A percentile compares a stretch with the other conserved stretches of the same genome.
Evolutionary conservation across 306 rosid genomes (phyloP).

Genomic region (Begonia masoniana): DNA sequence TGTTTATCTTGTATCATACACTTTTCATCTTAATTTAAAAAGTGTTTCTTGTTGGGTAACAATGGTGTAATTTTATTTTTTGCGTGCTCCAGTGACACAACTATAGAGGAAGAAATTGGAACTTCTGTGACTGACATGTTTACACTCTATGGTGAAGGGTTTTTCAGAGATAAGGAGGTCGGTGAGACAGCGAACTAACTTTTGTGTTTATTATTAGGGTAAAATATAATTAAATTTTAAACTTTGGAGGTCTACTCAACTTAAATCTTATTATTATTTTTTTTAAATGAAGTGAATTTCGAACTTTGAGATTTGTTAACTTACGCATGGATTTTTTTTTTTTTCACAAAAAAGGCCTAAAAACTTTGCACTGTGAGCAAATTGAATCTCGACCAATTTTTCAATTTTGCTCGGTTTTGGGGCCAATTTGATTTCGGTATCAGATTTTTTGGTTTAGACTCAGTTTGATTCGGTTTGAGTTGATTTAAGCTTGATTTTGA

Average conservation of each 20-base stretch:
- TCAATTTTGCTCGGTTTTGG: neutral
- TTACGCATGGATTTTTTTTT: too few relatives aligned
- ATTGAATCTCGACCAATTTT: too few relatives aligned
- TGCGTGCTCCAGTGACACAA: conserved; percentile 46
- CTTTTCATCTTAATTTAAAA: too few relatives aligned
- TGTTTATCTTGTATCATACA: too few relatives aligned
- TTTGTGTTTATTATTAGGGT: conserved; percentile 3
- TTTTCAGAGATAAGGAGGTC: conserved; percentile 88
- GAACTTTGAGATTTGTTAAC: neutral
- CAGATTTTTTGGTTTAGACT: neutral
- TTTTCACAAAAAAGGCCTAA: too few relatives aligned
- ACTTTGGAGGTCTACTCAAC: neutral
- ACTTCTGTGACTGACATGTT: conserved; percentile 75
- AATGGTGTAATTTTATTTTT: neutral
- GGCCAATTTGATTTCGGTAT: conserved; percentile 4
- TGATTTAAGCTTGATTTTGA: too few relatives aligned
- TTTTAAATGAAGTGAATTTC: neutral
- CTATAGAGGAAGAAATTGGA: conserved; percentile 68
- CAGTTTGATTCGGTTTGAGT: too few relatives aligned
- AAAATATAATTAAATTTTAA: neutral
- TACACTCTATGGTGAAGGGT: conserved; percentile 62
- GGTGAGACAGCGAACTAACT: conserved; percentile 17
- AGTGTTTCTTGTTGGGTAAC: too few relatives aligned
- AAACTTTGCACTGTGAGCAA: too few relatives aligned
- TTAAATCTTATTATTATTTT: too few relatives aligned